Conservation (phyloP, 2,329 filamentous ascomycete species). For the Colletotrichum euphorbiae region DNA sequence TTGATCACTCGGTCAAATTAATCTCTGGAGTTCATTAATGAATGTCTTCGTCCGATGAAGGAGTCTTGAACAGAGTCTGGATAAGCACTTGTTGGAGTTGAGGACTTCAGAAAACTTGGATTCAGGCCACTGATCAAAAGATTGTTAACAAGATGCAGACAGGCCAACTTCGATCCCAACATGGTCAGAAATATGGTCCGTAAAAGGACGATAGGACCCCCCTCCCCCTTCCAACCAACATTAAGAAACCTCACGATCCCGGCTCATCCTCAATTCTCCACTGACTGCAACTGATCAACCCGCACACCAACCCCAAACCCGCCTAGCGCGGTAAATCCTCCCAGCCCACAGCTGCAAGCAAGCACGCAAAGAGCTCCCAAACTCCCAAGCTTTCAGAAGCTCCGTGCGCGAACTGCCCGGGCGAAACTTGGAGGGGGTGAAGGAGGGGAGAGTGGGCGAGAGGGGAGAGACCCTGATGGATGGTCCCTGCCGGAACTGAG, state of each 20-base stretch:
- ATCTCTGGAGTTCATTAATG: no score
- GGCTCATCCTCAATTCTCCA: neutral
- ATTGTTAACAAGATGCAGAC: no score
- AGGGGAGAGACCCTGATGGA: no score
- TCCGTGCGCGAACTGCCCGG: neutral
- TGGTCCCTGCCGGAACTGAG: neutral
- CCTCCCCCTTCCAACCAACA: conserved; percentile 1
- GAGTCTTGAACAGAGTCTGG: no score
- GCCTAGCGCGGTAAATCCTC: conserved; percentile 14
- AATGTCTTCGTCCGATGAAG: no score
- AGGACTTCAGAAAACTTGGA: no score
- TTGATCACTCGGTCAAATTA: no score
- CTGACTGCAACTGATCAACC: conserved; percentile 36
- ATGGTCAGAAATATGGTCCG: no score
- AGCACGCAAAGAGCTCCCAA: neutral
- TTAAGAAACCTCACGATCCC: neutral
- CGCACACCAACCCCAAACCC: conserved; percentile 8
- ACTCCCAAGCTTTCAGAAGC: conserved; percentile 1
- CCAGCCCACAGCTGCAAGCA: neutral
- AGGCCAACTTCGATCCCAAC: no score
- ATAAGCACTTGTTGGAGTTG: no score
- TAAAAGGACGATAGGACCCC: no score
- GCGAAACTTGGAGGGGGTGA: neutral
- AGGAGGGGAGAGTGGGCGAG: neutral
- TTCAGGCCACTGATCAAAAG: no score